Evolutionary conservation across 1,284 basidiomycete genomes (phyloP), one percentile per base, ranked within the genome.

Genomic region (Pyrrhoderma noxium): DNA sequence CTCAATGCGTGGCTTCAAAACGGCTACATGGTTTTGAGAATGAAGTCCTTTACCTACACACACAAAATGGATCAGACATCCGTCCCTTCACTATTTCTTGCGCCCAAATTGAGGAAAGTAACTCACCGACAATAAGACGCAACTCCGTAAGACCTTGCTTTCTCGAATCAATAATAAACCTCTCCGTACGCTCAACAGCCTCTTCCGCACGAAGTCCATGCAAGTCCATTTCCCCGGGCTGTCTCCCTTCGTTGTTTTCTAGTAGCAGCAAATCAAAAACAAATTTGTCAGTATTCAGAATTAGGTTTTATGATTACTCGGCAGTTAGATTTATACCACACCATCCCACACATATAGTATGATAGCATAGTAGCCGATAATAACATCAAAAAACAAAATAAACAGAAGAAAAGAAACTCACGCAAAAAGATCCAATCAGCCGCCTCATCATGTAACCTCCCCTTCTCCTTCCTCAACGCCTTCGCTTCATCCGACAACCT

Each of bases 171-270:
- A 79, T 67, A 22, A 95, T 79, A 8, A 85, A 82, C 41, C 70
- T 62, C 55, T 93, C 89, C 1, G 79, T 82, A 51, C 75, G 74
- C 42, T 74, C 71, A 45, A 93, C 79, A n/a, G 91, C 89, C 67
- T 99, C 95, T 61, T 93, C 91, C 46, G 95, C 93, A 65, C 91
- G 96, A 5, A 99, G 70, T 1, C 92, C 93, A 63, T 95, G 92
- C 38, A 99, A 71, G 66, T 99, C 89, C 43, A 96, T 73, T 61
- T 92, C 88, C 1, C 83, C 87, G 0, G 74, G 74, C 47, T 77
- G 67, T 52, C 83, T 82, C 53, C 86, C 79, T 65, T 76, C 74
- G 70, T 96, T 96, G 63, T 94, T 95, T 64, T 89, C 90, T 36
- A 45, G 4, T 39, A 22, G 13, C 47, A 39, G 45, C 19, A 23